These are phyloP conservation scores for Agaricus sinodeliciosus DNA, from an alignment of 768 basidiomycete species.

Conservation along the genomic window DNA sequence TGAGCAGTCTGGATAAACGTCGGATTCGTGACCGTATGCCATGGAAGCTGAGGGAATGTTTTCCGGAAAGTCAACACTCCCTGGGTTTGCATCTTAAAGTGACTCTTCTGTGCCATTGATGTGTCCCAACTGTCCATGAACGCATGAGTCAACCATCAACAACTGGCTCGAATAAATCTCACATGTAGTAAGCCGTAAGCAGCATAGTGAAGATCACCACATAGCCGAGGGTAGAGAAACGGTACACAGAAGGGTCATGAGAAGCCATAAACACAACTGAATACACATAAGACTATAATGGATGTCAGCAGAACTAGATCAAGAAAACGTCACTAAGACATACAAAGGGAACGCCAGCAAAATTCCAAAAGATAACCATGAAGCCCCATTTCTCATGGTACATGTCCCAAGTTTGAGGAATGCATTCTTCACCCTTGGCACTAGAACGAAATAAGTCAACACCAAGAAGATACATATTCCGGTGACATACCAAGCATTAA, in stretches of 20 bases:
- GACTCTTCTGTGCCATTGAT: slow-evolving; percentile 93
- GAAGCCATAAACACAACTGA: slow-evolving; percentile 98
- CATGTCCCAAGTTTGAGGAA: slow-evolving; percentile 99
- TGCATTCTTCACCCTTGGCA: slow-evolving; percentile 91
- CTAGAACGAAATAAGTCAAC: slow-evolving; percentile 27
- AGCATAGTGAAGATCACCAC: slow-evolving; percentile 70
- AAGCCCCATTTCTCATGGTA: slow-evolving; percentile 98
- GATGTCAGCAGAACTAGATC: neutral
- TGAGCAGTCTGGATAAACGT: slow-evolving; percentile 90
- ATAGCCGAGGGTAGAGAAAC: slow-evolving; percentile 73
- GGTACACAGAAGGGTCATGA: slow-evolving; percentile 81
- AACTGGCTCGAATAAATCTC: slow-evolving; percentile 19
- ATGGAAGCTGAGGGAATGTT: slow-evolving; percentile 91
- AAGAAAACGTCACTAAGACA: slow-evolving; percentile 19
- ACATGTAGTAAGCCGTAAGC: slow-evolving; percentile 84
- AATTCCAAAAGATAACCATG: slow-evolving; percentile 98
- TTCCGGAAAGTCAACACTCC: slow-evolving; percentile 81
- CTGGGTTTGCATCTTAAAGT: slow-evolving; percentile 96
- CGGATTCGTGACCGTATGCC: slow-evolving; percentile 78
- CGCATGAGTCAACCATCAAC: neutral
- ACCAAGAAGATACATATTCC: neutral
- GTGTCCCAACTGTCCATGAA: slow-evolving; percentile 70
- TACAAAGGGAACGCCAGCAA: slow-evolving; percentile 89
- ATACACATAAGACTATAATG: slow-evolving; percentile 83
- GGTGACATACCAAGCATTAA: slow-evolving; percentile 77